Conservation (phyloP, 345 rosid species). For the Alliaria petiolata region DNA sequence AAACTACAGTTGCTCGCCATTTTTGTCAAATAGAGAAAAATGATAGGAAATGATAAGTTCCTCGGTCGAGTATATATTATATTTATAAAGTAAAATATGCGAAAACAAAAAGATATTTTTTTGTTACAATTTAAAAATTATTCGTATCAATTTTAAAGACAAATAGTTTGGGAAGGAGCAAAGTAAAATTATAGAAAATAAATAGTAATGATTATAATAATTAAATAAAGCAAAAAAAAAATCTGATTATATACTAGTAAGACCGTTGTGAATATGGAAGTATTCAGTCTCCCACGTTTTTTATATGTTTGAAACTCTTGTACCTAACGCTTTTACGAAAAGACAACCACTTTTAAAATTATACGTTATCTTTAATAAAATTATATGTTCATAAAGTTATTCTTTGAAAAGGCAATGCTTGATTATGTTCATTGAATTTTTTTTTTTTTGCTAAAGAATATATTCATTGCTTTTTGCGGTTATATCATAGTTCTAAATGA, state of each 20-base stretch:
- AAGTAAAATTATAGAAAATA: too few relatives aligned
- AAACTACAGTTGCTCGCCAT: background rate
- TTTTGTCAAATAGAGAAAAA: background rate
- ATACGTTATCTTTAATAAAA: background rate
- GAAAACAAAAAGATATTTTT: background rate
- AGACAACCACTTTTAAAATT: background rate
- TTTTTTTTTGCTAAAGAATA: too few relatives aligned
- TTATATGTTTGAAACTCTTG: background rate
- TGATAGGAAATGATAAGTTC: background rate
- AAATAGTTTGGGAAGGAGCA: background rate
- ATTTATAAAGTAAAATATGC: background rate
- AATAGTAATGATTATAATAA: background rate
- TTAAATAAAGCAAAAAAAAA: too few relatives aligned
- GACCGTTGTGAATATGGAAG: background rate
- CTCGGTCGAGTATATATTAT: background rate
- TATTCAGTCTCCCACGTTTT: slow-evolving; percentile 1
- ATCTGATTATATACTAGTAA: too few relatives aligned
- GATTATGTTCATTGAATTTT: too few relatives aligned
- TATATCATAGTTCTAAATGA: too few relatives aligned
- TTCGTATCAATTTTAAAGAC: background rate
- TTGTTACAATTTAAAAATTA: background rate
- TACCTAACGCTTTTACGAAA: background rate
- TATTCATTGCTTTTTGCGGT: too few relatives aligned
- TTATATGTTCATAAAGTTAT: too few relatives aligned
- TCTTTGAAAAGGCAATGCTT: background rate